Evolutionary conservation across 2,329 filamentous ascomycete species (phyloP).

Genomic region (Alternaria alternata): DNA sequence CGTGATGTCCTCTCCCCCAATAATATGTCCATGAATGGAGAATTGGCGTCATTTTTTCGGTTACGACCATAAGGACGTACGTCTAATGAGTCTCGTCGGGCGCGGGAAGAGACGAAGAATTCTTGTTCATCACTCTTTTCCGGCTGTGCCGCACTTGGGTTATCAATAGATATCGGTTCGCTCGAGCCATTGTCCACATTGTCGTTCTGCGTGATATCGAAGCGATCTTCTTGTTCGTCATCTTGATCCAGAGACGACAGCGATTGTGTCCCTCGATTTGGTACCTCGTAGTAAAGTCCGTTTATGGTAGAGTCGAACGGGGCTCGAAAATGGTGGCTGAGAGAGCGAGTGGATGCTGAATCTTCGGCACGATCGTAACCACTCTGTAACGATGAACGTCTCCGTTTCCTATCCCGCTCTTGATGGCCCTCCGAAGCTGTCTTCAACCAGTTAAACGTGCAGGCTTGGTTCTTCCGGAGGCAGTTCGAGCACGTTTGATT

Average conservation of each 20-base stretch:
- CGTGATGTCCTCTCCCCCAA: constrained; percentile 23
- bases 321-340: neutral
- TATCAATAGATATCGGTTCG: neutral
- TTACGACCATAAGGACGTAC: neutral
- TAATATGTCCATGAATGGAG: constrained; percentile 44
- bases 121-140: neutral
- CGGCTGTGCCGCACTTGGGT: neutral
- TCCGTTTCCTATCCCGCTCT: constrained; percentile 4
- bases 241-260: neutral
- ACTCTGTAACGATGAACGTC: constrained; percentile 17
- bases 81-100: neutral
- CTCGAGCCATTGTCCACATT: neutral
- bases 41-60: constrained; percentile 11
- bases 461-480: constrained; percentile 53
- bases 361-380: neutral
- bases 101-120: neutral
- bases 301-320: neutral
- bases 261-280: neutral
- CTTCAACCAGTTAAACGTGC: constrained; percentile 55
- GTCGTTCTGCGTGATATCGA: neutral
- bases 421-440: constrained; percentile 18
- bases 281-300: neutral
- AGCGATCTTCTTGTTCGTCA: neutral
- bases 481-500: constrained; percentile 51
- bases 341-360: constrained; percentile 8